Conservation (phyloP, 2,329 filamentous ascomycete species). For the Botrytis fabae region DNA sequence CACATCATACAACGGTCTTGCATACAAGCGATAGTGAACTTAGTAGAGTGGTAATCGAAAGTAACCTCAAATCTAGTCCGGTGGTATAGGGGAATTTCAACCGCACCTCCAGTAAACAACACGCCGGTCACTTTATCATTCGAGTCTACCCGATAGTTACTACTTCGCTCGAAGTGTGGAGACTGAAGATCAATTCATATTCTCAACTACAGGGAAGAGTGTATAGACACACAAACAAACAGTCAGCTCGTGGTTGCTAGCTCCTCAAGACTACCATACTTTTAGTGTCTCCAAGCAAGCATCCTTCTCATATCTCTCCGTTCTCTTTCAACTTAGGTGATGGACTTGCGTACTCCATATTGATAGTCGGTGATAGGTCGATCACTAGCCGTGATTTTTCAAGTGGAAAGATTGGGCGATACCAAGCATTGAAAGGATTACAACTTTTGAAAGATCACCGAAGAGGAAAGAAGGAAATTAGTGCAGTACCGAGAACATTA, state of each 20-base stretch:
- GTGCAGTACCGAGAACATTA: not conserved
- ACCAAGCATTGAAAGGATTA: not conserved
- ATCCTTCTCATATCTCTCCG: not conserved
- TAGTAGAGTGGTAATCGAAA: not conserved
- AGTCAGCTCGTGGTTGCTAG: not conserved
- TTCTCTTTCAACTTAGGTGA: not conserved
- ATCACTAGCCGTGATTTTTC: not conserved
- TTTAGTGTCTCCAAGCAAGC: not conserved
- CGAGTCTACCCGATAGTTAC: not conserved
- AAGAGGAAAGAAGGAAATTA: not conserved
- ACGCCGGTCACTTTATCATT: not conserved
- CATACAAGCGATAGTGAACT: not conserved
- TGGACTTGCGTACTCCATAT: not conserved
- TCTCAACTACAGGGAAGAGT: not conserved
- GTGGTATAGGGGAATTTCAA: not conserved
- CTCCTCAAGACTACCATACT: not conserved
- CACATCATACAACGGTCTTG: not conserved
- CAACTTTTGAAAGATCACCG: not conserved
- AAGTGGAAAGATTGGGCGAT: not conserved
- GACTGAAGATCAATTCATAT: no score
- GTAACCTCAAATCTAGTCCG: not conserved
- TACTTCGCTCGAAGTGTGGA: not conserved
- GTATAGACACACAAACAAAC: not conserved
- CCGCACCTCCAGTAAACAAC: no score
- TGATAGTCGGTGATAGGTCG: not conserved